phyloP scores from a whole-genome alignment of 768 basidiomycete species.

The Boletellus sp. region DNA sequence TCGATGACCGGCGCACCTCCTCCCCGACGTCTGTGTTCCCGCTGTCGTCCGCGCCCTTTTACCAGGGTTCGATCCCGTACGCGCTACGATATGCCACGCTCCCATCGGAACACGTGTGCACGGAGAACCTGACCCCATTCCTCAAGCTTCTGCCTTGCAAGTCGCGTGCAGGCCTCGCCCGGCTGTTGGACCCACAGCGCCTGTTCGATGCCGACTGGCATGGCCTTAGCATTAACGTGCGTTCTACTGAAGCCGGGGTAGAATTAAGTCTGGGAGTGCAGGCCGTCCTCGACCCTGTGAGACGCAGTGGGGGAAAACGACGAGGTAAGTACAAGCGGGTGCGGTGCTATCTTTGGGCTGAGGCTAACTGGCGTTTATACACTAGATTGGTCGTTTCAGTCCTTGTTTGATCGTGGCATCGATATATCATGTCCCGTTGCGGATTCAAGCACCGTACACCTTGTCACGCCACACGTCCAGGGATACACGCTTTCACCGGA shows the following conservation, averaged over 20 bases:
- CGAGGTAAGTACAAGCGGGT: slow-evolving; percentile 45
- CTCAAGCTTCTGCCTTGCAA: slow-evolving; percentile 94
- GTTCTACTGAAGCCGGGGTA: slow-evolving; percentile 56
- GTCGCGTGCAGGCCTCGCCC: slow-evolving; percentile 77
- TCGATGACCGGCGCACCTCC: slow-evolving; percentile 74
- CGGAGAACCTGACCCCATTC: slow-evolving; percentile 96
- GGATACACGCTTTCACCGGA: slow-evolving; percentile 51
- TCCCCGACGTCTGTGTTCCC: slow-evolving; percentile 63
- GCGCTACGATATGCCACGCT: slow-evolving; percentile 71
- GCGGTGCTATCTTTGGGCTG: background rate
- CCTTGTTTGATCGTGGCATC: slow-evolving; percentile 65
- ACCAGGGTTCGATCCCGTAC: slow-evolving; percentile 38
- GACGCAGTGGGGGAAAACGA: slow-evolving; percentile 44
- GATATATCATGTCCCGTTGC: slow-evolving; percentile 70
- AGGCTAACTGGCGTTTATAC: slow-evolving; percentile 6
- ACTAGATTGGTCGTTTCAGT: slow-evolving; percentile 70
- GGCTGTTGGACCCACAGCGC: slow-evolving; percentile 77
- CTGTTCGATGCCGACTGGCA: slow-evolving; percentile 93
- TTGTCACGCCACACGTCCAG: slow-evolving; percentile 43
- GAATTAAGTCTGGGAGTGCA: slow-evolving; percentile 69
- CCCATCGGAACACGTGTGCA: slow-evolving; percentile 89
- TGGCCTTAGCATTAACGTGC: slow-evolving; percentile 76
- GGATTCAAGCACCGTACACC: slow-evolving; percentile 48
- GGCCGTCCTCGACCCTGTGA: slow-evolving; percentile 75
- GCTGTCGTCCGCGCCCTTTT: slow-evolving; percentile 51